Conservation (phyloP, 176 grass and related monocot genomes). For the Oryza brachyantha region DNA sequence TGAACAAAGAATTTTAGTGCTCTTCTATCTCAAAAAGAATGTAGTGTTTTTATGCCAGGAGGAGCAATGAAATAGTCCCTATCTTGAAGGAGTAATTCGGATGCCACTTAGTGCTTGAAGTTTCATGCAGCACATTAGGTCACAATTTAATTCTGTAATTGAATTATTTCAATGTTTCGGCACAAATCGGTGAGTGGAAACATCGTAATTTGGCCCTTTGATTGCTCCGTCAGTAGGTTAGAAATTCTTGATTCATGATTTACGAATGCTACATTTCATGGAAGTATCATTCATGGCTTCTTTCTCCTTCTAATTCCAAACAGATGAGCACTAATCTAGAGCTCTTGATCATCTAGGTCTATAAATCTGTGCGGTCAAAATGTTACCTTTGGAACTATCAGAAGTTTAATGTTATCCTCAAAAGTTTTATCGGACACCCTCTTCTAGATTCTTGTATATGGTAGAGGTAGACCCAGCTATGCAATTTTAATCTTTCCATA, state of each 20-base stretch:
- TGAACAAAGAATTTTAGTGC: background rate
- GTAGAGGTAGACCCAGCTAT: background rate
- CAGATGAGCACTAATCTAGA: background rate
- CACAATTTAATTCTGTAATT: background rate
- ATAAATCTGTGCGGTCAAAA: background rate
- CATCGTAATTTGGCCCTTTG: background rate
- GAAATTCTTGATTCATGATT: background rate
- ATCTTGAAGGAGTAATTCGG: background rate
- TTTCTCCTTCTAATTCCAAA: background rate
- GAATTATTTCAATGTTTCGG: background rate
- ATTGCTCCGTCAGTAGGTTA: background rate
- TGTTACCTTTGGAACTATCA: background rate
- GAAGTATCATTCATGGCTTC: background rate
- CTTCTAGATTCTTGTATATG: constrained; percentile 6
- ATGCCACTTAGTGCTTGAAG: background rate
- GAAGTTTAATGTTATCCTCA: background rate
- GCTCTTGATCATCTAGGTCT: background rate
- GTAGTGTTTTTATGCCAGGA: background rate
- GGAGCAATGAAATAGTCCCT: background rate
- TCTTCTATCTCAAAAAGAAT: too few species aligned
- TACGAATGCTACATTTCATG: background rate
- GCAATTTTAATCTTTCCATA: background rate
- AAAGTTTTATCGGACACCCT: background rate
- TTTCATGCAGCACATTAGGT: background rate
- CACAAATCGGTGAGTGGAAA: background rate